Base-by-base conservation (phyloP, 495 filamentous ascomycete species). In the Hypoxylon trugodes region DNA sequence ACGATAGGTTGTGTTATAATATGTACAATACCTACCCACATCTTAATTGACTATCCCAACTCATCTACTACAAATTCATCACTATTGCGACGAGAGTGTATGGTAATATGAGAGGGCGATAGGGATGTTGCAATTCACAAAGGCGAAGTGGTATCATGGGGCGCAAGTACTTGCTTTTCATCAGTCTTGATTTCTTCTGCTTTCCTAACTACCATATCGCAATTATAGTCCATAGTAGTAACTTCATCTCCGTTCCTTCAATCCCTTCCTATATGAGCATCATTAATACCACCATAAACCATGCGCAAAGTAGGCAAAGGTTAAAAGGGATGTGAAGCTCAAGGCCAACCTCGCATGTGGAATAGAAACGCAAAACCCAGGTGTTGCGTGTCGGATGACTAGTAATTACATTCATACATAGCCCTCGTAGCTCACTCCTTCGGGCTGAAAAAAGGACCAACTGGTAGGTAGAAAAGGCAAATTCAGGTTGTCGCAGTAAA, bases 131-230 rank as follows among this genome's bases (percentile, higher is more conserved):
- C 5, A 33, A 48, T 41, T 41, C 43, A 41, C 43, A 21, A 33
- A n/a, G 43, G 10, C 4, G 12, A 33, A 38, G 22, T 4, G 16
- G 35, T 25, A 32, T 26, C 7, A 33, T 1, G 10, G 4, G 22
- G 9, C 1, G 33, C 22, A 32, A 10, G 19, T 21, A 54, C 7
- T 26, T 57, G 30, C 33, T 52, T 50, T 64, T 64, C 52, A 64
- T 58, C 52, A 64, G 52, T 64, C 60, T 64, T 64, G 45, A 64
- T 52, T 51, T 47, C 48, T 56, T 42, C 36, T 50, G 45, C 43
- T 35, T 22, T 35, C 26, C 38, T 42, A 35, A 46, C 49, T 48
- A 54, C 18, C 15, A 25, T 45, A 38, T 28, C 28, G 15, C 32
- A 10, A 28, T 46, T 10, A 10, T 10, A 6, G 33, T 15, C 21